Percentiles rank a stretch among this genome's conserved stretches.
Evolutionary conservation across 1,139 yeast species (phyloP).

Genomic region (Geotrichum cucujoidarum): DNA sequence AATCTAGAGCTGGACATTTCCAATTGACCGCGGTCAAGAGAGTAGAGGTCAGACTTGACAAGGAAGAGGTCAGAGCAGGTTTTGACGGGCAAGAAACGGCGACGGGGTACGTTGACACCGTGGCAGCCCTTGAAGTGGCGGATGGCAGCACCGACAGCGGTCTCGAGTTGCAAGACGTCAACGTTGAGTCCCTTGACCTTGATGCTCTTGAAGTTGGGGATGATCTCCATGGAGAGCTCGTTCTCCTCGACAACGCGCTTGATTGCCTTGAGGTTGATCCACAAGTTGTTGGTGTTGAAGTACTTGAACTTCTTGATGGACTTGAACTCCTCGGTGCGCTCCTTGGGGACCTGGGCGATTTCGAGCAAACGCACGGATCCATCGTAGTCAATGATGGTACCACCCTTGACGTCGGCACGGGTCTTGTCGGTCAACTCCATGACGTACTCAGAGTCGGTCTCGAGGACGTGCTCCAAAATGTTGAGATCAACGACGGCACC

Average conservation of each 20-base stretch:
- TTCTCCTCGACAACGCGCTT: conserved; percentile 85
- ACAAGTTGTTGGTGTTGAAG: conserved; percentile 95
- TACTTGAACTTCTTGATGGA: conserved; percentile 95
- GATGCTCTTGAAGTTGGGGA: conserved; percentile 87
- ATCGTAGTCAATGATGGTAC: conserved; percentile 93
- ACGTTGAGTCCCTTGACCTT: conserved; percentile 70
- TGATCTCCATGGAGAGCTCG: conserved; percentile 84
- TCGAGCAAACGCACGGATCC: conserved; percentile 92
- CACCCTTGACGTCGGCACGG: conserved; percentile 98
- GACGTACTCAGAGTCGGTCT: conserved; percentile 85
- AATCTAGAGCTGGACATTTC: conserved; percentile 79
- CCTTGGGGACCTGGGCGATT: conserved; percentile 98
- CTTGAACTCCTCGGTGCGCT: conserved; percentile 96
- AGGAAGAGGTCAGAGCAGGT: conserved; percentile 91
- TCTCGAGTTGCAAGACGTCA: conserved; percentile 89
- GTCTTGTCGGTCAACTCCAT: conserved; percentile 99
- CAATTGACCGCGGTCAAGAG: conserved; percentile 86
- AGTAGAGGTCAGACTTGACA: conserved; percentile 94
- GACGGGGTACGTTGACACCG: conserved; percentile 97
- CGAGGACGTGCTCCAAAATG: conserved; percentile 88
- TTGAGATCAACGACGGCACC: conserved; percentile 97
- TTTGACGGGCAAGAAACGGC: conserved; percentile 96
- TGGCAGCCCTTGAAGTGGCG: conserved; percentile 93
- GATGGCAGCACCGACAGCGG: conserved; percentile 99
- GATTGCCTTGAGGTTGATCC: conserved; percentile 94